Percentiles rank a stretch among this genome's conserved stretches.
These are phyloP conservation scores for Immersiella caudata DNA, from an alignment of 495 filamentous ascomycete genomes.

Conservation along the genomic window DNA sequence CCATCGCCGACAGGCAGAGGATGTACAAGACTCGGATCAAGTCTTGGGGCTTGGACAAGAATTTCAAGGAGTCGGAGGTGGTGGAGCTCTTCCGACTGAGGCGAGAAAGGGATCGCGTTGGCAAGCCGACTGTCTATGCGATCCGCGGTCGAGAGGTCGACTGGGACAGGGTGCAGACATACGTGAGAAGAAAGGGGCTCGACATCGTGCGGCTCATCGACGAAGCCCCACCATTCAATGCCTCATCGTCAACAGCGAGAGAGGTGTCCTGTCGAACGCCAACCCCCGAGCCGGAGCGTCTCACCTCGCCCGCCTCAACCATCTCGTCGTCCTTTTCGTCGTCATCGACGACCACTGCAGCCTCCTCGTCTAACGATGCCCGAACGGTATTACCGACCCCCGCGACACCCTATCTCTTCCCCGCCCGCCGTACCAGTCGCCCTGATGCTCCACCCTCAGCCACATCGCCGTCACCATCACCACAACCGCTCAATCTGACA, in stretches of 20 bases:
- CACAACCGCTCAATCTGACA: not conserved
- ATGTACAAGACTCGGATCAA: constrained; percentile 46
- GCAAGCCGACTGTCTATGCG: constrained; percentile 32
- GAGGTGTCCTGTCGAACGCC: constrained; percentile 29
- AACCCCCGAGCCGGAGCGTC: constrained; percentile 17
- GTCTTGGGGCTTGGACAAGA: constrained; percentile 43
- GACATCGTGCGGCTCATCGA: constrained; percentile 26
- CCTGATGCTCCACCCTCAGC: not conserved
- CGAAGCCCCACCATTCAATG: not conserved
- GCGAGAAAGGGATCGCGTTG: constrained; percentile 32
- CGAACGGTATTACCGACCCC: not conserved
- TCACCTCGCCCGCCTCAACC: constrained; percentile 12
- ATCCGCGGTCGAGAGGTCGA: constrained; percentile 37
- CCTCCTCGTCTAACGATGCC: not conserved
- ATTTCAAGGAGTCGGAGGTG: constrained; percentile 40
- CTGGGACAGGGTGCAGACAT: constrained; percentile 34
- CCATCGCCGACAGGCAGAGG: constrained; percentile 25
- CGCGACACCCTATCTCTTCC: not conserved
- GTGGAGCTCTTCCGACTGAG: constrained; percentile 34
- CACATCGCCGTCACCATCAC: not conserved
- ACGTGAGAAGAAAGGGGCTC: constrained; percentile 35
- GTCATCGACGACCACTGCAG: not conserved
- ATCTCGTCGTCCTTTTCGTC: constrained; percentile 5
- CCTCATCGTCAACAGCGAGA: constrained; percentile 10
- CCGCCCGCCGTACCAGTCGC: not conserved